Evolutionary conservation across 176 grass and related monocot species (phyloP), one percentile per base, ranked within the genome.

Genomic region (Triticum turgidum): DNA sequence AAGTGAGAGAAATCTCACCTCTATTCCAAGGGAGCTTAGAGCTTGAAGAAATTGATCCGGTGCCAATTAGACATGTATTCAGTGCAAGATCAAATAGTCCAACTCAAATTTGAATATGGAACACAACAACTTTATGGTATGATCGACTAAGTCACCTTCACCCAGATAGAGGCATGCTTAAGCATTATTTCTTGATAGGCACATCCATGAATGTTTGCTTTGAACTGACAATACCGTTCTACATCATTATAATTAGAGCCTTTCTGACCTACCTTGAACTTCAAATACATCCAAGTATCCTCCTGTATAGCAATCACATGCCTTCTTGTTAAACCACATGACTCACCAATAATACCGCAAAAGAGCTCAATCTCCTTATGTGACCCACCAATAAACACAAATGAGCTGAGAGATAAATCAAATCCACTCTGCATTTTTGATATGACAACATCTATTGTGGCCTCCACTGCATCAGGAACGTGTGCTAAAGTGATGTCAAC

Each of bases 91-190:
- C 20, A 61, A 61, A 1, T 61, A 61, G 9, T 22, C 58, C 7
- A 61, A 61, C 58, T 61, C 20, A 61, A 61, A 61, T 61, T 61
- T n/a, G 21, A 61, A n/a, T 22, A 22, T 61, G 20, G 21, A 61
- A 61, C 58, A 61, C 8, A 9, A 9, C 58, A 61, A 61, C n/a
- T 61, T 61, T 61, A 61, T 9, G 45, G 45, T 5, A 61, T 21
- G 22, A 22, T 11, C 29, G 73, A 77, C 83, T 20, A 84, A 84
- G 7, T 78, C 44, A 85, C 73, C 65, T 85, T 56, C 1, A 85
- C 44, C 1, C 3, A 38, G 30, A 54, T 17, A 9, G 44, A 66
- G 13, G 41, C 20, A n/a, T 5, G 27, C 65, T 68, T 30, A 85
- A 68, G 41, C 15, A 24, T 22, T 14, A 77, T 67, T 38, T 77